Evolutionary conservation across 306 rosid genomes (phyloP).

Genomic region (Carpinus fangiana): DNA sequence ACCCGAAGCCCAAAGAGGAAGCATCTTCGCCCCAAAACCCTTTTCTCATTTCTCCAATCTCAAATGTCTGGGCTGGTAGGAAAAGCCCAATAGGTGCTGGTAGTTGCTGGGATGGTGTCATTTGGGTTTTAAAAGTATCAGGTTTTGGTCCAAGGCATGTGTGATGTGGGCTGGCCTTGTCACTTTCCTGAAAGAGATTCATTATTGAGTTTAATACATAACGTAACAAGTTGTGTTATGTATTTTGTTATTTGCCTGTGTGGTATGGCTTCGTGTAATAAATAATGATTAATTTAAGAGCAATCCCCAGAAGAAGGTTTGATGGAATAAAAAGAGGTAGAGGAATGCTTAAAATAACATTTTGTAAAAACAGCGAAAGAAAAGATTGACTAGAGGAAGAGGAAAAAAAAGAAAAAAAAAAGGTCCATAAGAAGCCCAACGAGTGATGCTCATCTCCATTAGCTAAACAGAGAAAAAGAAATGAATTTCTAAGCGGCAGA

Average conservation of each 20-base stretch:
- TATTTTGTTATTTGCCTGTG: not conserved
- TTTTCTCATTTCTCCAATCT: not conserved
- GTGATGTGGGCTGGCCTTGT: not conserved
- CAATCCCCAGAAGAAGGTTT: not conserved
- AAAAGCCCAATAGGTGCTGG: not conserved
- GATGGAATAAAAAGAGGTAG: not conserved
- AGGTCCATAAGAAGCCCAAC: not conserved
- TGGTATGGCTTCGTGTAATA: not conserved
- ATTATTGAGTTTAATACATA: too few species aligned
- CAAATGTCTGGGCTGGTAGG: not conserved
- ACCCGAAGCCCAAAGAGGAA: not conserved
- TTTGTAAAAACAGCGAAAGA: not conserved
- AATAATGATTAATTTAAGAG: not conserved
- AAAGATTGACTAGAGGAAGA: not conserved
- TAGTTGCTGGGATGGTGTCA: not conserved
- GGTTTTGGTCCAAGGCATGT: not conserved
- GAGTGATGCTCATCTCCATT: not conserved
- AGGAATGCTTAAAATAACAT: not conserved
- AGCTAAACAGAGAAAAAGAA: conserved; percentile 14
- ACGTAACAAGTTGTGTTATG: too few species aligned
- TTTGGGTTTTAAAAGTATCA: not conserved
- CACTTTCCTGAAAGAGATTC: too few species aligned
- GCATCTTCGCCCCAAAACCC: not conserved
- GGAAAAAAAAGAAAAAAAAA: too few species aligned
- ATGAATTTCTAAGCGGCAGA: conserved; percentile 5